Evolutionary conservation across 169 alveolate species (phyloP).

Genomic region (Prorocentrum cordatum): DNA sequence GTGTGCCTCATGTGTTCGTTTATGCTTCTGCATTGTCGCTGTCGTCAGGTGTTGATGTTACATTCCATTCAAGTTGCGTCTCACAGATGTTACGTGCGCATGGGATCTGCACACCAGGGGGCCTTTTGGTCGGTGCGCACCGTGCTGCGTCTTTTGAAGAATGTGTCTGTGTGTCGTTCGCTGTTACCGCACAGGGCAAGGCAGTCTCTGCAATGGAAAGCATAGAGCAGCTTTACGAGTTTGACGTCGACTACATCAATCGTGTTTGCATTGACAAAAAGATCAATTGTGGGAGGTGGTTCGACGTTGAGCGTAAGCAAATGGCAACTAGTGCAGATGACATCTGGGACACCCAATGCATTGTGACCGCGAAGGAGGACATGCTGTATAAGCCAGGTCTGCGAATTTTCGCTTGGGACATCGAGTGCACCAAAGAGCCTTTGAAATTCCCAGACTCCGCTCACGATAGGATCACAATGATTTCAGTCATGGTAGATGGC

Average conservation of each 20-base stretch:
- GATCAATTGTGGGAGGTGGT: constrained; percentile 94
- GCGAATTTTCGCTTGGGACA: constrained; percentile 96
- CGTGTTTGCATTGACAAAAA: constrained; percentile 83
- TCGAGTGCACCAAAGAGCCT: constrained; percentile 93
- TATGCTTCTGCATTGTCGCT: too few species aligned
- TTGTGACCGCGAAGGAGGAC: constrained; percentile 67
- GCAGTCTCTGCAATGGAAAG: too few species aligned
- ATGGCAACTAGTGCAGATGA: neutral
- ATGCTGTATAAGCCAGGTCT: constrained; percentile 81
- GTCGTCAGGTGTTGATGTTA: too few species aligned
- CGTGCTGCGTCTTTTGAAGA: too few species aligned
- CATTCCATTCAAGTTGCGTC: too few species aligned
- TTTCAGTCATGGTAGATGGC: constrained; percentile 92
- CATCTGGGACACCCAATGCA: neutral
- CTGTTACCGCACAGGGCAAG: too few species aligned
- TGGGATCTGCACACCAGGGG: too few species aligned
- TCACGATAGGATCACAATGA: constrained; percentile 78
- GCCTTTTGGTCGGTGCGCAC: too few species aligned
- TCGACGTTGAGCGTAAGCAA: constrained; percentile 77
- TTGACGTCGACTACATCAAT: constrained; percentile 8
- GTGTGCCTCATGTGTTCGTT: too few species aligned
- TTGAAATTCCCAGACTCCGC: constrained; percentile 95
- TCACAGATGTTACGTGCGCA: too few species aligned
- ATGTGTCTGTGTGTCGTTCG: too few species aligned
- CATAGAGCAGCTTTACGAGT: neutral